These are phyloP conservation scores for Gentiana straminea DNA, from an alignment of 257 asterid species.

Conservation along the genomic window DNA sequence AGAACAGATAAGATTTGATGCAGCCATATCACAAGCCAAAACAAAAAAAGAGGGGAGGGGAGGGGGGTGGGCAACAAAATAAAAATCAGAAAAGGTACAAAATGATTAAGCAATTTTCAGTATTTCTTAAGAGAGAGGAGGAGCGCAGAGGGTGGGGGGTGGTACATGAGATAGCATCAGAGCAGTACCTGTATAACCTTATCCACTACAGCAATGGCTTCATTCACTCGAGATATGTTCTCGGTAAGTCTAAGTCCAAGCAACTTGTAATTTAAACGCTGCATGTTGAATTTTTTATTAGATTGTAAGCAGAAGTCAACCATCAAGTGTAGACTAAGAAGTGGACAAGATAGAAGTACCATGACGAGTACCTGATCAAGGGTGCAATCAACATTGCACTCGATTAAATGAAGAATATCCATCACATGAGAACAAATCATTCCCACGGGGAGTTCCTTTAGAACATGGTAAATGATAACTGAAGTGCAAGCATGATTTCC, in stretches of 20 bases:
- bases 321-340: conserved; percentile 1
- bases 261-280: conserved; percentile 77
- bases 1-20: no score
- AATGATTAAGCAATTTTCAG: background rate
- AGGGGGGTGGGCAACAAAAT: background rate
- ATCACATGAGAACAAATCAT: conserved; percentile 44
- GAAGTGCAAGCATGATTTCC: conserved; percentile 46
- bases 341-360: conserved; percentile 6
- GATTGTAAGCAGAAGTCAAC: conserved; percentile 10
- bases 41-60: background rate
- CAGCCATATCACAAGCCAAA: no score
- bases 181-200: conserved; percentile 58
- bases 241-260: conserved; percentile 84
- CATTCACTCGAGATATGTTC: conserved; percentile 43
- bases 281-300: conserved; percentile 38
- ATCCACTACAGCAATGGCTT: conserved; percentile 38
- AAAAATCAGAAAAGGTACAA: background rate
- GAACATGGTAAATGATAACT: conserved; percentile 55
- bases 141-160: no score
- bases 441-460: conserved; percentile 65
- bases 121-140: background rate
- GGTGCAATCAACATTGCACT: conserved; percentile 42
- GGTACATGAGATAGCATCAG: background rate
- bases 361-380: conserved; percentile 52
- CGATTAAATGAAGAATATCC: conserved; percentile 60